Conservation (phyloP, 1,139 yeast genomes). For the Candida sp. region DNA sequence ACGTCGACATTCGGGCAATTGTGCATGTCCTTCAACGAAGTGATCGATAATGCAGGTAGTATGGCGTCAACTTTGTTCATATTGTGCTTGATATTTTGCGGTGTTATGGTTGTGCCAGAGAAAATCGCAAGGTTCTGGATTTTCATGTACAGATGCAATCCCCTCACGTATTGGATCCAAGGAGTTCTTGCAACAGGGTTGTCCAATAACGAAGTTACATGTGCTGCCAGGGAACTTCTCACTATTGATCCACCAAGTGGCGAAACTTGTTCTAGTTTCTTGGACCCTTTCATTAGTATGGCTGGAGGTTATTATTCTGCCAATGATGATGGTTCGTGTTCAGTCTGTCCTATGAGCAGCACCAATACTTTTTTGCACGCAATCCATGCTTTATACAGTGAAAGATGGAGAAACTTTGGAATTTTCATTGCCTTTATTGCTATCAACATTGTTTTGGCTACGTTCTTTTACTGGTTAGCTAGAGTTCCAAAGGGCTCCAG, state of each 20-base stretch:
- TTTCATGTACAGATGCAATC: conserved; percentile 68
- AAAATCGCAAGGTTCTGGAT: conserved; percentile 42
- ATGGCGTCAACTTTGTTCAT: conserved; percentile 30
- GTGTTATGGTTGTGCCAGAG: conserved; percentile 28
- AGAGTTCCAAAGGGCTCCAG: conserved; percentile 68
- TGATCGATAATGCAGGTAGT: conserved; percentile 44
- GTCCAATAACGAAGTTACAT: conserved; percentile 26
- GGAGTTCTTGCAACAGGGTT: conserved; percentile 30
- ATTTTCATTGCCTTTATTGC: conserved; percentile 50
- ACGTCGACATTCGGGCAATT: conserved; percentile 42
- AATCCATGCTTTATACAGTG: conserved; percentile 45
- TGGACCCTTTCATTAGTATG: conserved; percentile 43
- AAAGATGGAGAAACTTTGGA: conserved; percentile 77
- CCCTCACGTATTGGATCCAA: conserved; percentile 63
- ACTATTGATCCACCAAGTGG: conserved; percentile 44
- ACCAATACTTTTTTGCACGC: conserved; percentile 56
- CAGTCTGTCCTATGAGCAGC: conserved; percentile 50
- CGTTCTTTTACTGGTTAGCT: conserved; percentile 69
- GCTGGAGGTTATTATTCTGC: conserved; percentile 51
- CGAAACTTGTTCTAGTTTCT: conserved; percentile 57
- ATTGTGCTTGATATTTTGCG: conserved; percentile 38
- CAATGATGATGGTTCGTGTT: conserved; percentile 37
- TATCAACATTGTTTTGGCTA: conserved; percentile 55
- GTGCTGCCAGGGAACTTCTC: conserved; percentile 31
- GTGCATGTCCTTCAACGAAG: conserved; percentile 40